Base-by-base conservation (phyloP, 495 filamentous ascomycete genomes). In the Lasiosphaeria miniovina region DNA sequence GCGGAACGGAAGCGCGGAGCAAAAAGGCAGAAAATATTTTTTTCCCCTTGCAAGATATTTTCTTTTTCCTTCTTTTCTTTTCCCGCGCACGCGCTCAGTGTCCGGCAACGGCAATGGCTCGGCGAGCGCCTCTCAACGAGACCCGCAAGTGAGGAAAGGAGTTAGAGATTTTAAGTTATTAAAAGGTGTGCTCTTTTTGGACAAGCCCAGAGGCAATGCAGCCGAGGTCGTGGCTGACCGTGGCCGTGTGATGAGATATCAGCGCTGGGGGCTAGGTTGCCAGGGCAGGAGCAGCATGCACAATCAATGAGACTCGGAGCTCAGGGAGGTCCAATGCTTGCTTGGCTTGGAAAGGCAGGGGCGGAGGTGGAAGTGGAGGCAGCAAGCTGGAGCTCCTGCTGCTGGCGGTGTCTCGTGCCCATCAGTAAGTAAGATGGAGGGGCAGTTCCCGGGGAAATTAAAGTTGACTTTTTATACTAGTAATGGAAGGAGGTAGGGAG, bases 401-500 rank as follows among this genome's bases (percentile, higher is more conserved):
- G 73, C 68, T 76, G 24, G 72, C 61, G 43, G 64, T 72, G 70
- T 74, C 71, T 75, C 71, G 72, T 77, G 72, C 76, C 73, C 24
- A 24, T 24, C 24, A 24, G 75, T 74, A 63, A 62, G 67, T 70
- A 52, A 59, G 64, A 71, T 66, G 73, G 72, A 70, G 71, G 72
- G 73, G 70, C 66, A 74, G 66, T 61, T 64, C 64, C 62, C 57
- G 63, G 65, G 65, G 67, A 69, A 69, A 68, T 66, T 66, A 67
- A 67, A 73, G 68, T 72, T 77, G 74, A 68, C 64, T 71, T 24
- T 77, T 75, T 77, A 77, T 76, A 76, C 70, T 71, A 67, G 24
- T 24, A 24, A 24, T 24, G 2, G 24, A 24, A 24, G 24, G 24
- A 68, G 24, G 24, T 24, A 24, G 24, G n/a, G n/a, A n/a, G 24